phyloP scores from a whole-genome alignment of 129 eudicot genomes.

The Gnaphalium uliginosum region DNA sequence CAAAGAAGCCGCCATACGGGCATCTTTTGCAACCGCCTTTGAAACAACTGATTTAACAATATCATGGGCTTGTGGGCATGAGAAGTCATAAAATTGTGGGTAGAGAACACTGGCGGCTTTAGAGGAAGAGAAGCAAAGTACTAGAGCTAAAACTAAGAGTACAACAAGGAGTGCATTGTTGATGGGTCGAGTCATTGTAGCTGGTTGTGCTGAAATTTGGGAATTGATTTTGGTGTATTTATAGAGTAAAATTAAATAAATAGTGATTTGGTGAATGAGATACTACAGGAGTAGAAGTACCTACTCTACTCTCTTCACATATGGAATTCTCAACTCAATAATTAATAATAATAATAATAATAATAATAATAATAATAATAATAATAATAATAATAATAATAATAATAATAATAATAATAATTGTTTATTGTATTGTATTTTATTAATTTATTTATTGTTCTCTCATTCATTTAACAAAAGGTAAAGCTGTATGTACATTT shows the following conservation, averaged over 20 bases:
- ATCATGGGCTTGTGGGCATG: constrained; percentile 64
- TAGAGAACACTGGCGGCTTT: constrained; percentile 53
- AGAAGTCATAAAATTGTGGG: constrained; percentile 78
- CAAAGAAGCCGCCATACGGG: constrained; percentile 93
- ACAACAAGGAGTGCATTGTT: constrained; percentile 41
- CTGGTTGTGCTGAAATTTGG: constrained; percentile 34
- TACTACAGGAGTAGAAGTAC: constrained; percentile 36
- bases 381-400: too few relatives aligned
- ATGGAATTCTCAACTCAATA: not conserved
- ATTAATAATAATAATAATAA: too few relatives aligned
- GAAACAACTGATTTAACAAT: constrained; percentile 81
- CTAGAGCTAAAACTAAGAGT: constrained; percentile 48
- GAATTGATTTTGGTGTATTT: constrained; percentile 23
- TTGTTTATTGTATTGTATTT: too few relatives aligned
- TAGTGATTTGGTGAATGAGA: constrained; percentile 33
- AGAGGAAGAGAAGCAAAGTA: constrained; percentile 42
- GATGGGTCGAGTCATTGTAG: constrained; percentile 45
- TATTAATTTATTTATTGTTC: too few relatives aligned
- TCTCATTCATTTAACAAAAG: too few relatives aligned
- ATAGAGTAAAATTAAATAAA: constrained; percentile 24
- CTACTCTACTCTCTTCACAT: constrained; percentile 31
- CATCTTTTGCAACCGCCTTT: constrained; percentile 76
- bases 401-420: too few relatives aligned
- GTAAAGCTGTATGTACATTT: too few relatives aligned
- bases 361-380: too few relatives aligned